Conservation (phyloP, 371 early-diverging fungal genomes). For the Mucor sp. region DNA sequence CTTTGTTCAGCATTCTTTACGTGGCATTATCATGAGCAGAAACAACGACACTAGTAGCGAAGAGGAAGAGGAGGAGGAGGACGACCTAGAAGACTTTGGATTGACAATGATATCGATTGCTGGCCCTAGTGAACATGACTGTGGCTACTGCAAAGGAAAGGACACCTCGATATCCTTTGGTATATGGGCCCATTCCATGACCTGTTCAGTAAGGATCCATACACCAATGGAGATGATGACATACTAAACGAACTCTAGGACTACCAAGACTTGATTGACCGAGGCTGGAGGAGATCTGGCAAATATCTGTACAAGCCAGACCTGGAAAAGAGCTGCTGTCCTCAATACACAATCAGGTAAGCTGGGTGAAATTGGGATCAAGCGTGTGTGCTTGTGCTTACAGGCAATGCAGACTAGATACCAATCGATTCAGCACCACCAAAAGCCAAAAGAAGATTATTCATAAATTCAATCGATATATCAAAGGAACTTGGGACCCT, state of each 20-base stretch:
- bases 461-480: slow-evolving; percentile 58
- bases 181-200: slow-evolving; percentile 54
- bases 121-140: slow-evolving; percentile 41
- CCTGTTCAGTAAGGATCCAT: slow-evolving; percentile 32
- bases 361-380: background rate
- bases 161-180: slow-evolving; percentile 56
- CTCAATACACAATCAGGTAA: slow-evolving; percentile 69
- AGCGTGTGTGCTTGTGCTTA: background rate
- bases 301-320: slow-evolving; percentile 66
- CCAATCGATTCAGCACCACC: slow-evolving; percentile 46
- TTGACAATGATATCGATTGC: slow-evolving; percentile 23
- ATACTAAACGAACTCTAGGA: slow-evolving; percentile 37
- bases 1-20: background rate
- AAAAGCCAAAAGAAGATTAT: slow-evolving; percentile 76
- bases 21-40: slow-evolving; percentile 4
- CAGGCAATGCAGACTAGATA: slow-evolving; percentile 45
- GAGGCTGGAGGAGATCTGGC: slow-evolving; percentile 75
- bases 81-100: background rate
- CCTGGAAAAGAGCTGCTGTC: slow-evolving; percentile 65
- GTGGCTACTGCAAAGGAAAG: slow-evolving; percentile 60
- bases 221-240: background rate
- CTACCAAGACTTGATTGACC: slow-evolving; percentile 67
- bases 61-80: slow-evolving; percentile 11
- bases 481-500: slow-evolving; percentile 50
- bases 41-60: slow-evolving; percentile 1